phyloP scores from a whole-genome alignment of 352 stramenopile genomes.

The Phytophthora citrophthora region DNA sequence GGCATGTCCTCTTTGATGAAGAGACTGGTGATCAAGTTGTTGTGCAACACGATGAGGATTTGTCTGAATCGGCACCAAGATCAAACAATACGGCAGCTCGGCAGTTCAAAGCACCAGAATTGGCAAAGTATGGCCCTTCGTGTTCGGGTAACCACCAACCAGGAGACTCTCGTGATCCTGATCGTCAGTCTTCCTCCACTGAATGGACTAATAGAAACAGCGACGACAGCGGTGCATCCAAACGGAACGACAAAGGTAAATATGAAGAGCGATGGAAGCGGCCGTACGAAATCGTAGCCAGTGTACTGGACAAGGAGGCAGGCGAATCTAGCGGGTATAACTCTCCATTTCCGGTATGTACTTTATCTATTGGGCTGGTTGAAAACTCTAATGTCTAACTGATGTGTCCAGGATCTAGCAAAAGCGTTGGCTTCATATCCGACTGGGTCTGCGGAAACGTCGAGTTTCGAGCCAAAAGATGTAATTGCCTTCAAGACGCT shows the following conservation, averaged over 20 bases:
- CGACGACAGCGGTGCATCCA: not conserved
- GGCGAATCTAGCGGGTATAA: not conserved
- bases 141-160: slow-evolving; percentile 14
- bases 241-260: slow-evolving; percentile 40
- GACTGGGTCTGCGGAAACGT: slow-evolving; percentile 5
- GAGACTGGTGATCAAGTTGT: slow-evolving; percentile 30
- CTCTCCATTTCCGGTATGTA: slow-evolving; percentile 20
- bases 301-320: slow-evolving; percentile 49
- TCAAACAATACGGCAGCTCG: not conserved
- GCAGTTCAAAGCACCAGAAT: slow-evolving; percentile 23
- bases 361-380: not conserved
- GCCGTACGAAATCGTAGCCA: slow-evolving; percentile 78
- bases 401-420: slow-evolving; percentile 29
- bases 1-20: slow-evolving; percentile 53
- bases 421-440: slow-evolving; percentile 41
- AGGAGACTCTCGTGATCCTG: not conserved
- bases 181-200: not conserved
- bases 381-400: not conserved
- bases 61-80: not conserved
- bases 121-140: slow-evolving; percentile 69
- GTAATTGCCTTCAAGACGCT: slow-evolving; percentile 80
- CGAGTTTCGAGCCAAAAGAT: slow-evolving; percentile 47
- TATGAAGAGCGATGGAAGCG: slow-evolving; percentile 77
- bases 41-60: slow-evolving; percentile 9
- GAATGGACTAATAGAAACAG: not conserved